Evolutionary conservation across 2,329 filamentous ascomycete species (phyloP), one percentile per base, ranked within the genome.

Genomic region (Nemania serpens): DNA sequence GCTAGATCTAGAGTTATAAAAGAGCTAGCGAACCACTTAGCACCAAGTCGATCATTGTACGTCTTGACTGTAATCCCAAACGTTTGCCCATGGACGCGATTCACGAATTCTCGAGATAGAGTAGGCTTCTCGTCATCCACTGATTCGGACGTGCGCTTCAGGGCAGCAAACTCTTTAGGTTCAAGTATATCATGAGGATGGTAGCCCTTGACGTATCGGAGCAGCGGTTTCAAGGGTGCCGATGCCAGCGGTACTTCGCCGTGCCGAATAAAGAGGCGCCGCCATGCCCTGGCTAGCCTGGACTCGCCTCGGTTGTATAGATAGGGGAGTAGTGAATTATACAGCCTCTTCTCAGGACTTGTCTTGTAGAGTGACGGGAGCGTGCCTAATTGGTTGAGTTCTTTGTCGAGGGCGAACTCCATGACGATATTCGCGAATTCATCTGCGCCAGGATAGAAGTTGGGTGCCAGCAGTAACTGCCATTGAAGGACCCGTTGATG

Each of bases 11-110:
- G 79, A 1, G 88, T 85, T 20, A 95, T 82, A 74, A 91, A 90
- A 17, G 77, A 78, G 59, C 81, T 88, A 10, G 93, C 93, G 72
- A 97, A 93, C 78, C 92, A 87, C 64, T 88, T 85, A n/a, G 93
- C 90, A 17, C 90, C 89, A 33, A 96, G 82, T 0, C 79, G 76
- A 73, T 95, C 91, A 69, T 85, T 88, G 64, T 87, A 84, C 9
- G 76, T 75, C 61, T 82, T 85, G 37, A 76, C 76, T 13, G 65
- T 64, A 25, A 78, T 75, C 20, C 76, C 75, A 62, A 76, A 76
- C 1, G 74, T 77, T 41, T 71, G 68, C n/a, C 77, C 76, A 29
- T 78, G 74, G 2, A 75, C 71, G n/a, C 70, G 73, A 57, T 78
- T 75, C 62, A 77, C 61, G 22, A 73, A 70, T 62, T 77, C 74